Evolutionary conservation across 192 early-diverging fungal species (phyloP).

Genomic region (Ambispora gerdemannii): DNA sequence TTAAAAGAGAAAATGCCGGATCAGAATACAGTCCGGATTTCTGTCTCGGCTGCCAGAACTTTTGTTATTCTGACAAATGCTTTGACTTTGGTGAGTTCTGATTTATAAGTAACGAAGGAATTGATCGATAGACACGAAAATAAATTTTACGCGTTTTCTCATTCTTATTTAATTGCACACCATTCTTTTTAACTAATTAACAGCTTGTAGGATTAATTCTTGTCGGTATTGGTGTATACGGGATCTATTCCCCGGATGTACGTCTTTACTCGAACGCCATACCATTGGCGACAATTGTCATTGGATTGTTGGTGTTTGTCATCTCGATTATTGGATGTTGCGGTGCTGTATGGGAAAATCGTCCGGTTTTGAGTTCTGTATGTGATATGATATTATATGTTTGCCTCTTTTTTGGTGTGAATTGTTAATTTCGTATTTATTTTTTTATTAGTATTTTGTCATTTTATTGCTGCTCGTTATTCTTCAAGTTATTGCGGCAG

Average conservation of each 20-base stretch:
- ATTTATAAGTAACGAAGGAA: too few species aligned
- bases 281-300: conserved; percentile 1
- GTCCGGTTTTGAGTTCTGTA: neutral
- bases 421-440: neutral
- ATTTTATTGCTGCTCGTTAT: conserved; percentile 5
- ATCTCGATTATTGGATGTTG: conserved; percentile 16
- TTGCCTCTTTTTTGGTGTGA: too few species aligned
- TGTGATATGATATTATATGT: neutral
- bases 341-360: neutral
- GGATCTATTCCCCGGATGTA: neutral
- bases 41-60: too few species aligned
- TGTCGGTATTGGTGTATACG: conserved; percentile 4
- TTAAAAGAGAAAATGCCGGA: too few species aligned
- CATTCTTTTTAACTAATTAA: too few species aligned
- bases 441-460: conserved; percentile 10
- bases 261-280: conserved; percentile 9
- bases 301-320: neutral
- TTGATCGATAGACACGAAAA: too few species aligned
- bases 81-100: too few species aligned
- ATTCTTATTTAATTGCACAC: too few species aligned
- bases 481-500: neutral
- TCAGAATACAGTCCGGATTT: too few species aligned
- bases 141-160: too few species aligned
- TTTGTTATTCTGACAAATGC: too few species aligned
- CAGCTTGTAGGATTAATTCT: conserved; percentile 14